phyloP scores from a whole-genome alignment of 805 yeast species.

The Wickerhamiella kurtzmanii region DNA sequence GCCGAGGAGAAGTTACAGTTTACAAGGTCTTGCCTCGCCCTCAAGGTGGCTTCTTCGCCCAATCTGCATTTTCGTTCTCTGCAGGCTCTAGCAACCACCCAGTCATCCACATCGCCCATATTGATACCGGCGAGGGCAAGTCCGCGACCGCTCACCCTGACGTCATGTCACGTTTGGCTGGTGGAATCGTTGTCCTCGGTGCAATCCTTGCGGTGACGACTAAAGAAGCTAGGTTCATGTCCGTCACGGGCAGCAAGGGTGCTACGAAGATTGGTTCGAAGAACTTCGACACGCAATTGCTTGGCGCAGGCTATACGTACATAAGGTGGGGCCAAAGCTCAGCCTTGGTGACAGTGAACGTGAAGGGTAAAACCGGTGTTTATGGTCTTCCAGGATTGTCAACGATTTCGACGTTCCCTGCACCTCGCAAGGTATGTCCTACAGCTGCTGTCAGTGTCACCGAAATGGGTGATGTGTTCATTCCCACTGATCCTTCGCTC shows the following conservation, averaged over 20 bases:
- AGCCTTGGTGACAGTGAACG: conserved; percentile 21
- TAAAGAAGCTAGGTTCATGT: conserved; percentile 42
- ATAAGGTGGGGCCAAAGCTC: conserved; percentile 33
- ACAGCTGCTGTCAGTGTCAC: conserved; percentile 15
- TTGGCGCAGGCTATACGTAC: conserved; percentile 40
- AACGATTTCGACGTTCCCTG: conserved; percentile 13
- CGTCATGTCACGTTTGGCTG: conserved; percentile 42
- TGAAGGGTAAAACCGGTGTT: conserved; percentile 13
- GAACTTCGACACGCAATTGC: conserved; percentile 39
- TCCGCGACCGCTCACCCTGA: conserved; percentile 52
- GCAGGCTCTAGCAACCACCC: conserved; percentile 34
- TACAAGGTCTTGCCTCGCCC: conserved; percentile 53
- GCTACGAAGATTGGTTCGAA: conserved; percentile 48
- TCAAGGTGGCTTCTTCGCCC: conserved; percentile 39
- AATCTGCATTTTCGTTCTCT: conserved; percentile 35
- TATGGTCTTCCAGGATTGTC: conserved; percentile 18
- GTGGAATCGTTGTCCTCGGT: conserved; percentile 52
- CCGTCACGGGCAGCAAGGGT: conserved; percentile 41
- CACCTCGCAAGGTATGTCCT: conserved; percentile 8
- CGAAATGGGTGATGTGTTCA: conserved; percentile 27
- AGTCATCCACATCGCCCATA: conserved; percentile 43
- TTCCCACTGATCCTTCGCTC: conserved; percentile 41
- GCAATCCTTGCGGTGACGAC: conserved; percentile 41
- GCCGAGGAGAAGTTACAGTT: conserved; percentile 52
- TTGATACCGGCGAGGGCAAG: conserved; percentile 45